phyloP scores from a whole-genome alignment of 2,329 filamentous ascomycete species.

The Fusarium verrucosum region DNA sequence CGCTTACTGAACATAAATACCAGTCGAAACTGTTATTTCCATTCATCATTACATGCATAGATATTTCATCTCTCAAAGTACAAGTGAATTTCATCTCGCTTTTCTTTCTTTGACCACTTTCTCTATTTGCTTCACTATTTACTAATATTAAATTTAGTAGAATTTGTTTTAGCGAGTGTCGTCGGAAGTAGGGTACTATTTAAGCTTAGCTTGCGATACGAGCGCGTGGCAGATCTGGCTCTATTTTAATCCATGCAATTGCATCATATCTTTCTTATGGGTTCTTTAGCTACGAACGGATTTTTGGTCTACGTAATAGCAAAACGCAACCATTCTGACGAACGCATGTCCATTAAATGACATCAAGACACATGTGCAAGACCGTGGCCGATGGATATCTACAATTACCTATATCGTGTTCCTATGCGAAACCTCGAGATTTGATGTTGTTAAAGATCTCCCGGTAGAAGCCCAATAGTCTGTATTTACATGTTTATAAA shows the following conservation, averaged over 20 bases:
- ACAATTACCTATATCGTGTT: not conserved
- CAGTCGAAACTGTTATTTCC: no score
- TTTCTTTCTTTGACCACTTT: no score
- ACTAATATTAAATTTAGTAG: not conserved
- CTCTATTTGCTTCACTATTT: not conserved
- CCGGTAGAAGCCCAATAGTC: no score
- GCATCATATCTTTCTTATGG: not conserved
- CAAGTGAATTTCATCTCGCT: no score
- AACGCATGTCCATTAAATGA: no score
- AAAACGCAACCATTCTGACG: no score
- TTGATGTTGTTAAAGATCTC: not conserved
- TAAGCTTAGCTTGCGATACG: constrained; percentile 6
- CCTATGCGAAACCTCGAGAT: rapidly evolving
- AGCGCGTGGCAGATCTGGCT: not conserved
- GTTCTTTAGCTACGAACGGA: not conserved
- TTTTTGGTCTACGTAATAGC: not conserved
- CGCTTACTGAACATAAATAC: no score
- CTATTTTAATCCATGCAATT: not conserved
- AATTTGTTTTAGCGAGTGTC: not conserved
- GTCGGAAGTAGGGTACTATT: not conserved
- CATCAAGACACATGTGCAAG: not conserved
- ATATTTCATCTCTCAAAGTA: no score
- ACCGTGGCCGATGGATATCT: not conserved
- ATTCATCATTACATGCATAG: no score
- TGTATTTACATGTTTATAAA: no score